These are phyloP conservation scores for Yamadazyma membranifaciens DNA, from an alignment of 1,139 yeast genomes.

Conservation along the genomic window DNA sequence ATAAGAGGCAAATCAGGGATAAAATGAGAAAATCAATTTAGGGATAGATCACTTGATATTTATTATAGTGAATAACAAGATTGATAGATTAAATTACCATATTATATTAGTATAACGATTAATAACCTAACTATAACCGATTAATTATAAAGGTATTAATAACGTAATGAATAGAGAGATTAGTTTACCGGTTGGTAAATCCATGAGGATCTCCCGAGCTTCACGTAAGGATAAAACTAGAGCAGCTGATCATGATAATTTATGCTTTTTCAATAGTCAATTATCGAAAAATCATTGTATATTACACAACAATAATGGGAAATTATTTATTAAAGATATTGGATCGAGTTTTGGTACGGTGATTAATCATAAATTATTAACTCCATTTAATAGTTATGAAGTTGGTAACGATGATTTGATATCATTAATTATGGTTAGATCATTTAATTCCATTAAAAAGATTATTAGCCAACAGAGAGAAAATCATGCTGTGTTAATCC, in stretches of 20 bases:
- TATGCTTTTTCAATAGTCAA: conserved; percentile 27
- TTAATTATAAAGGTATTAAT: no score
- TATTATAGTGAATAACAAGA: no score
- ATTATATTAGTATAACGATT: no score
- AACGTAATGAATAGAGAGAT: conserved; percentile 1
- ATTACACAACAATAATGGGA: conserved; percentile 13
- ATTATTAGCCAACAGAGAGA: conserved; percentile 2
- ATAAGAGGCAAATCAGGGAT: background rate
- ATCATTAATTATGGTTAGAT: conserved; percentile 31
- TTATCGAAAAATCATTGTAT: conserved; percentile 31
- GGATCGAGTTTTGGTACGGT: conserved; percentile 44
- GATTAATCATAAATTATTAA: conserved; percentile 25
- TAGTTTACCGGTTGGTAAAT: background rate
- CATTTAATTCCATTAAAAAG: conserved; percentile 23
- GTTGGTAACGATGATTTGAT: conserved; percentile 25
- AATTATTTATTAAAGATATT: conserved; percentile 27
- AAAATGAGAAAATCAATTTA: background rate
- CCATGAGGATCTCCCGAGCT: conserved; percentile 23
- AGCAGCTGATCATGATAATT: conserved; percentile 20
- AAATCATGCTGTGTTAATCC: conserved; percentile 13
- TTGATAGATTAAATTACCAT: no score
- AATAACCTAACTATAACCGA: no score
- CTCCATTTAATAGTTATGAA: conserved; percentile 19
- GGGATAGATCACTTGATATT: background rate
- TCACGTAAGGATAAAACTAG: conserved; percentile 25